These are phyloP conservation scores for Fusarium falciforme DNA, from an alignment of 2,329 filamentous ascomycete species.

Conservation along the genomic window DNA sequence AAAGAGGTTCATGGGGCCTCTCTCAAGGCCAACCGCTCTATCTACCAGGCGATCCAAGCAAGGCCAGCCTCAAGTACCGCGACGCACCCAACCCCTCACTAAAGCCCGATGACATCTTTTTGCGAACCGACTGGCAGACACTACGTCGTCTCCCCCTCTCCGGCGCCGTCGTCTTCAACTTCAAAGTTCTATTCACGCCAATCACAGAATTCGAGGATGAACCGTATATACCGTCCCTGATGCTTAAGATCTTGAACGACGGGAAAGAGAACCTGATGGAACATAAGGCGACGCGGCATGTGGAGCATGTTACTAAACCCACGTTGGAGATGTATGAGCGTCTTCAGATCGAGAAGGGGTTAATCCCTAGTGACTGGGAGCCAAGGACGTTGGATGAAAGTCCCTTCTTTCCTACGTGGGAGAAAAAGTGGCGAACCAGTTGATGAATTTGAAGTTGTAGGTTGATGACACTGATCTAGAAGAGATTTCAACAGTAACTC, in stretches of 20 bases:
- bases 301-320: not conserved
- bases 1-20: not conserved
- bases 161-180: not conserved
- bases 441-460: not conserved
- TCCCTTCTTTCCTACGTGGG: not conserved
- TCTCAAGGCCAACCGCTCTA: not conserved
- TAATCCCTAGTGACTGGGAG: not conserved
- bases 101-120: not conserved
- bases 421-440: not conserved
- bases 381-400: not conserved
- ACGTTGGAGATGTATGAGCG: not conserved
- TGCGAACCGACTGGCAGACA: not conserved
- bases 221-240: not conserved
- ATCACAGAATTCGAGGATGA: not conserved
- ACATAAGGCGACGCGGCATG: not conserved
- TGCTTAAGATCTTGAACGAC: not conserved
- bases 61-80: not conserved
- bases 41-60: not conserved
- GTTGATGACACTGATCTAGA: not conserved
- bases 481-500: not conserved
- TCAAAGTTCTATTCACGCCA: not conserved
- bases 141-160: not conserved
- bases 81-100: not conserved
- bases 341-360: not conserved
- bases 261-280: not conserved